Conservation (phyloP, 83 land plant genomes). For the Picea engelmannii region DNA sequence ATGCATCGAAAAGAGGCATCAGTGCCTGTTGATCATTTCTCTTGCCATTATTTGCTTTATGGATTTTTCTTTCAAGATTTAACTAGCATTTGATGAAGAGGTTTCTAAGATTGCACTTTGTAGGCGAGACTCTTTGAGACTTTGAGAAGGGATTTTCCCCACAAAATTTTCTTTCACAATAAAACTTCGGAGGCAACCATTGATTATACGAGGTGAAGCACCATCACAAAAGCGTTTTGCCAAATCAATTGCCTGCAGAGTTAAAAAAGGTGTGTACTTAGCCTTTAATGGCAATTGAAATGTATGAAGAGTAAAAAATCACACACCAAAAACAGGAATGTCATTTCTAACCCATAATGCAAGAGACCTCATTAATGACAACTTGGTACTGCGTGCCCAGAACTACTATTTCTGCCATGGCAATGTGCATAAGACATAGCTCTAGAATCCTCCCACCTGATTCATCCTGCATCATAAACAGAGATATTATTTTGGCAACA, state of each 20-base stretch:
- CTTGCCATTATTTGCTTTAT: neutral
- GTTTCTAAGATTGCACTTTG: neutral
- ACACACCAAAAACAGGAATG: neutral
- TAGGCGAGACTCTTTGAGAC: neutral
- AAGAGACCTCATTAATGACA: slow-evolving; percentile 71
- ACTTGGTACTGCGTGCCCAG: slow-evolving; percentile 66
- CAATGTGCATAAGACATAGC: slow-evolving; percentile 64
- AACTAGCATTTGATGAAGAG: neutral
- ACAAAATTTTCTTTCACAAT: slow-evolving; percentile 21
- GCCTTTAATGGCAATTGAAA: neutral
- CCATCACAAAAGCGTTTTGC: slow-evolving; percentile 86
- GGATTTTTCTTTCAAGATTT: neutral
- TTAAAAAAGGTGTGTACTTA: neutral
- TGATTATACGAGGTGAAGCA: slow-evolving; percentile 69
- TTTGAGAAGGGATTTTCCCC: neutral
- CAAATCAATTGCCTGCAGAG: slow-evolving; percentile 73
- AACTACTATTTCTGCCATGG: slow-evolving; percentile 71
- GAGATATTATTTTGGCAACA: neutral
- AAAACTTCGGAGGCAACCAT: slow-evolving; percentile 70
- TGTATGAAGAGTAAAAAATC: neutral
- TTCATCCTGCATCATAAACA: slow-evolving; percentile 40
- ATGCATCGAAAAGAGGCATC: neutral
- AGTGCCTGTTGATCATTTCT: neutral
- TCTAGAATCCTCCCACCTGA: slow-evolving; percentile 69
- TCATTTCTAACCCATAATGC: slow-evolving; percentile 2